A percentile compares a stretch with the other conserved stretches of the same genome.
Evolutionary conservation across 495 filamentous ascomycete genomes (phyloP).

Genomic region (Hyphodiscus hymeniophilus): DNA sequence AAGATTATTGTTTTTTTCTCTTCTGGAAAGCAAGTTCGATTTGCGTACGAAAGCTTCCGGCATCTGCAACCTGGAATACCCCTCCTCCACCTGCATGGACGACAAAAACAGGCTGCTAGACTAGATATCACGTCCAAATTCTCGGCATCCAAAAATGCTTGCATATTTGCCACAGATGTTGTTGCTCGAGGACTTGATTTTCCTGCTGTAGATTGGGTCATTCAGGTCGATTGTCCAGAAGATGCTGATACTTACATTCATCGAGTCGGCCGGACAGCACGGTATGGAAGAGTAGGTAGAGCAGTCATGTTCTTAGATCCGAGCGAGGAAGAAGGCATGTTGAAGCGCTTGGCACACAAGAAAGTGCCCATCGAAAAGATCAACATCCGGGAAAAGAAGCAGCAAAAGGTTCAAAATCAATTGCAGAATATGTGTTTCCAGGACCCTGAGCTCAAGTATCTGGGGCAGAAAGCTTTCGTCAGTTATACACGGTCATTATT

Average conservation of each 20-base stretch:
- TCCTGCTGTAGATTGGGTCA: constrained; percentile 94
- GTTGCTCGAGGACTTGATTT: constrained; percentile 92
- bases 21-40: constrained; percentile 92
- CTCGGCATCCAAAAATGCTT: constrained; percentile 65
- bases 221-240: constrained; percentile 91
- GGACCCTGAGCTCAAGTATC: constrained; percentile 86
- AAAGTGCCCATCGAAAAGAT: constrained; percentile 80
- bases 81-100: constrained; percentile 88
- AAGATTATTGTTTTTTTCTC: constrained; percentile 95
- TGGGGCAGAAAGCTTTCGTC: constrained; percentile 92
- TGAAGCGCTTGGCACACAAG: constrained; percentile 73
- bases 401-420: constrained; percentile 71
- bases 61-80: constrained; percentile 93
- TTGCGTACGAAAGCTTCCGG: constrained; percentile 87
- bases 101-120: constrained; percentile 84
- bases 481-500: constrained; percentile 76
- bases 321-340: constrained; percentile 80
- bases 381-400: constrained; percentile 82
- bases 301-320: constrained; percentile 91
- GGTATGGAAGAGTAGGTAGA: constrained; percentile 80
- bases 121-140: constrained; percentile 81
- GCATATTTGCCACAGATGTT: constrained; percentile 92
- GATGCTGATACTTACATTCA: constrained; percentile 98
- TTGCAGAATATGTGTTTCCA: constrained; percentile 93
- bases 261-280: constrained; percentile 86